Evolutionary conservation across 2,329 filamentous ascomycete species (phyloP), one percentile per base, ranked within the genome.

Genomic region (Calonectria ilicicola): DNA sequence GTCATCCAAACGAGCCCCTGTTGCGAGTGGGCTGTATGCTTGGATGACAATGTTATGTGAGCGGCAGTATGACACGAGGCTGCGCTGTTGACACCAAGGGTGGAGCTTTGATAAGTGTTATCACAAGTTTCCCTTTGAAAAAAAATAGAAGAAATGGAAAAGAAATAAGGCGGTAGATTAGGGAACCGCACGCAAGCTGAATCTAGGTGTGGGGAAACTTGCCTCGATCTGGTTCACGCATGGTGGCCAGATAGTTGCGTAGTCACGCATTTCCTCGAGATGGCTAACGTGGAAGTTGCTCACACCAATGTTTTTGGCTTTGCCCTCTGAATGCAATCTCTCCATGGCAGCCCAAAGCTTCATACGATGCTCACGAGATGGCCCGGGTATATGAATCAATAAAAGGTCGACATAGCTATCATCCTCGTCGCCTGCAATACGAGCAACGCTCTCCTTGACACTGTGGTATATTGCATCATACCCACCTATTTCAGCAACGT

Each of bases 191-290:
- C 23, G 5, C 32, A 10, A n/a, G 19, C 21, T 12, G 17, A 8
- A n/a, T 2, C 15, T 21, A 19, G 21, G 14, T 21, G 5, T 7
- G 40, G 29, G 8, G 23, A 65, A 23, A 83, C 86, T 81, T 81
- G 93, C 92, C 88, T 94, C 92, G 74, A 94, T 91, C 82, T 95
- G 93, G 80, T 94, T 94, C 8, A 93, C 91, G 56, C 90, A 89
- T n/a, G 93, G 93, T 62, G 93, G 93, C 89, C 89, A 94, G 3
- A 90, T 84, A 58, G 87, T 89, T n/a, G 92, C 92, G 81, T 91
- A 92, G 32, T 82, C 81, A 81, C 90, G 92, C 85, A 95, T 87
- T 82, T 93, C 91, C 79, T 95, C 90, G 27, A 95, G 89, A 79
- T 94, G 91, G 51, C 88, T 86, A 60, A 92, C 88, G 2, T 92